These are phyloP conservation scores for Candida tammaniensis DNA, from an alignment of 805 yeast genomes.

Conservation along the genomic window DNA sequence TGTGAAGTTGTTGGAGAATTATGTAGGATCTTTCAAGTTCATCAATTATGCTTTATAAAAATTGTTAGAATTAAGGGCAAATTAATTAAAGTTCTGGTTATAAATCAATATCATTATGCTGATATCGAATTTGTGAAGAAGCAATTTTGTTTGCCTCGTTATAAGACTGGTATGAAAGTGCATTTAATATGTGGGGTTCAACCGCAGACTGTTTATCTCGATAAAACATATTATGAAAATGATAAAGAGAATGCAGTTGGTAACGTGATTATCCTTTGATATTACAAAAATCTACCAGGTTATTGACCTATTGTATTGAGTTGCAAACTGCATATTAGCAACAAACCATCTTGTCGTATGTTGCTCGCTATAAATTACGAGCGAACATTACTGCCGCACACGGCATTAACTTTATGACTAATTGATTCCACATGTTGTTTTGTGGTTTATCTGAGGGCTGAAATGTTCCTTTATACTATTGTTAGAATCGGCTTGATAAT, in stretches of 20 bases:
- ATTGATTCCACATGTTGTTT: too few species aligned
- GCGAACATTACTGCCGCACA: too few species aligned
- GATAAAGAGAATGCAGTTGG: constrained; percentile 19
- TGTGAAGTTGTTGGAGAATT: constrained; percentile 5
- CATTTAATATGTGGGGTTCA: constrained; percentile 21
- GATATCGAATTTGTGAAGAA: constrained; percentile 33
- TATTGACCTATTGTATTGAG: too few species aligned
- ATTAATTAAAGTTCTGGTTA: constrained; percentile 35
- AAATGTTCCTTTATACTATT: too few species aligned
- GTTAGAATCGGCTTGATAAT: too few species aligned
- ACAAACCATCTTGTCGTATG: too few species aligned
- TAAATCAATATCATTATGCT: constrained; percentile 4
- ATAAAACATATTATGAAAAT: constrained; percentile 23
- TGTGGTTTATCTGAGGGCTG: too few species aligned
- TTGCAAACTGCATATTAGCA: too few species aligned
- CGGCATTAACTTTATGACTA: too few species aligned
- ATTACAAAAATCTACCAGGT: too few species aligned
- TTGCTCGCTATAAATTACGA: too few species aligned
- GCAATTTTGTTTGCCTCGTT: constrained; percentile 41
- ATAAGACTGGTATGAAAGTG: constrained; percentile 43
- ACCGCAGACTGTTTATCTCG: constrained; percentile 21
- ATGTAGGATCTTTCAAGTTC: constrained; percentile 6
- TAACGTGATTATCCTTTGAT: too few species aligned
- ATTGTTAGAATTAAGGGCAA: constrained; percentile 39
- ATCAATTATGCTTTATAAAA: constrained; percentile 29